Evolutionary conservation across 2,329 filamentous ascomycete species (phyloP).

Genomic region (Cytospora piceae): DNA sequence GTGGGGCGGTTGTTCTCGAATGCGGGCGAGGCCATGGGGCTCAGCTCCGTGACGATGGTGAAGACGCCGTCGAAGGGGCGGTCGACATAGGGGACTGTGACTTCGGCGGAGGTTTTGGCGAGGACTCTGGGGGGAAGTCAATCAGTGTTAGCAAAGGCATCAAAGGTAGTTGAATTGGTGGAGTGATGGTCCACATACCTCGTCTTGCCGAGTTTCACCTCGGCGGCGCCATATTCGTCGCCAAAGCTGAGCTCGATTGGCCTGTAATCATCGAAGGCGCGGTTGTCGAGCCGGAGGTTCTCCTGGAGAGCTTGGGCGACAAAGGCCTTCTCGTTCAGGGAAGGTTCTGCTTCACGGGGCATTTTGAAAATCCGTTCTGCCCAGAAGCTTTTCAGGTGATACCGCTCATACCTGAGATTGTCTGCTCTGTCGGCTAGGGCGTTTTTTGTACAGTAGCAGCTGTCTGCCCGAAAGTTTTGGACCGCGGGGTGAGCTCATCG

Average conservation of each 20-base stretch:
- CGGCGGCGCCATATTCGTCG: conserved; percentile 87
- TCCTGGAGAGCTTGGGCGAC: conserved; percentile 81
- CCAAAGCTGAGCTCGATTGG: conserved; percentile 79
- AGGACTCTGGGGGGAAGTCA: conserved; percentile 65
- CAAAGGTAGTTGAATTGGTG: neutral
- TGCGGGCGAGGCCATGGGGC: conserved; percentile 86
- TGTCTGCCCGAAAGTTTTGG: conserved; percentile 24
- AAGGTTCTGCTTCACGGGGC: conserved; percentile 92
- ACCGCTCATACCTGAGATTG: conserved; percentile 20
- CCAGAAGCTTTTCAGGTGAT: conserved; percentile 34
- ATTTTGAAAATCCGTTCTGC: conserved; percentile 53
- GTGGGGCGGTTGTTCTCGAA: conserved; percentile 86
- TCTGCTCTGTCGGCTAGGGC: neutral
- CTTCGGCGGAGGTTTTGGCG: conserved; percentile 84
- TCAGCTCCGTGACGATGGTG: conserved; percentile 87
- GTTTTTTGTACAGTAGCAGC: neutral
- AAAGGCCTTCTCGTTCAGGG: conserved; percentile 85
- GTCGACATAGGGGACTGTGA: conserved; percentile 82
- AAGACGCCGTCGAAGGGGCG: conserved; percentile 96
- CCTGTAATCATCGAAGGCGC: conserved; percentile 79
- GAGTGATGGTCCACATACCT: conserved; percentile 56
- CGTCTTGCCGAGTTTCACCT: conserved; percentile 88
- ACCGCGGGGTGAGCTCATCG: conserved; percentile 24
- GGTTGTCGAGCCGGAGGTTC: conserved; percentile 81
- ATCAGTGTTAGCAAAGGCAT: conserved; percentile 18